These are phyloP conservation scores for Aristolochia californica DNA, from an alignment of 164 flowering plant species.

Conservation along the genomic window DNA sequence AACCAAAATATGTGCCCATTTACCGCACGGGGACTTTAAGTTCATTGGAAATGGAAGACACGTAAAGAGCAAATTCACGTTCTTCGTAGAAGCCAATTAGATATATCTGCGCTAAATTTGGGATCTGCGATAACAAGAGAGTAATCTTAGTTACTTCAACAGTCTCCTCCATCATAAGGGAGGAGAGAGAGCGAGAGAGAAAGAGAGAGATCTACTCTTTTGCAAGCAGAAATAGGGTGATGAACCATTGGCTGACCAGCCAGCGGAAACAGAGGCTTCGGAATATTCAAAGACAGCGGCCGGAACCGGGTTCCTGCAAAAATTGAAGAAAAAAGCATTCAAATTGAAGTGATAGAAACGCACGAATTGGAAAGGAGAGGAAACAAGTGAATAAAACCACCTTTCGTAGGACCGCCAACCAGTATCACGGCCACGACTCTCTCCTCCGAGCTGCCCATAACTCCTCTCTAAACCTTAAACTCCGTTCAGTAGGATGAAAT, in stretches of 20 bases:
- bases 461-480: not conserved
- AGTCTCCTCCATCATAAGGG: too few species aligned
- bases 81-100: conserved; percentile 97
- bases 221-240: conserved; percentile 95
- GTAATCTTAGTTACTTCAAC: too few species aligned
- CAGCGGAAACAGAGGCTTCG: conserved; percentile 94
- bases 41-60: conserved; percentile 87
- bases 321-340: not conserved
- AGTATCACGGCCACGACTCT: conserved; percentile 87
- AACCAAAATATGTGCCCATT: not conserved
- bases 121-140: conserved; percentile 40
- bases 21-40: conserved; percentile 90
- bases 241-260: conserved; percentile 98
- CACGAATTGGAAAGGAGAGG: too few species aligned
- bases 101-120: conserved; percentile 79
- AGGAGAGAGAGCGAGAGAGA: not conserved
- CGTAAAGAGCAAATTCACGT: conserved; percentile 88
- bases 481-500: too few species aligned
- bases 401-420: conserved; percentile 97
- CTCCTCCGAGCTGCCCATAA: conserved; percentile 30
- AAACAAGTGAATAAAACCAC: conserved; percentile 14
- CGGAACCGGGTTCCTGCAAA: conserved; percentile 73
- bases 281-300: conserved; percentile 76
- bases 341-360: not conserved
- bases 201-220: conserved; percentile 52